These are phyloP conservation scores for Trichophyton benhamiae DNA, from an alignment of 2,329 filamentous ascomycete genomes.

Conservation along the genomic window DNA sequence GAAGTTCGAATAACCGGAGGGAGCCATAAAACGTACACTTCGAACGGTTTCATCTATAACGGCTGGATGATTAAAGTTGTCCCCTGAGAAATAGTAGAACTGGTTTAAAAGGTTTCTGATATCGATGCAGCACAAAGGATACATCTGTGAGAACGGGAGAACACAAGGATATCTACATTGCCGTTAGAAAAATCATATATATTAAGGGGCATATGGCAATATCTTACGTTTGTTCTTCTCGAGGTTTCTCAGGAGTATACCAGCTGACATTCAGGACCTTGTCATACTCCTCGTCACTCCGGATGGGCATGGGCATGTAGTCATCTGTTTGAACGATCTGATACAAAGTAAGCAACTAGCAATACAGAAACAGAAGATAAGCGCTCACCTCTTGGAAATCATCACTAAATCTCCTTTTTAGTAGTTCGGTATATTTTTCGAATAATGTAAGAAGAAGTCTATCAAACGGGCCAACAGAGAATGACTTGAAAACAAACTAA, in stretches of 20 bases:
- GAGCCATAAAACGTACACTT: constrained; percentile 41
- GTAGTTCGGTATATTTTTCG: constrained; percentile 80
- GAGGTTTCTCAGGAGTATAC: constrained; percentile 73
- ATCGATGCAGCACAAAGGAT: constrained; percentile 93
- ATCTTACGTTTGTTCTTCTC: constrained; percentile 61
- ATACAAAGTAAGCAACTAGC: not conserved
- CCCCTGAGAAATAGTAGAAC: constrained; percentile 94
- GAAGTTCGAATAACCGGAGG: not conserved
- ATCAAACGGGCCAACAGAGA: constrained; percentile 70
- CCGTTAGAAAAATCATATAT: not conserved
- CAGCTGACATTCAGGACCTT: constrained; percentile 94
- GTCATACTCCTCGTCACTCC: constrained; percentile 78
- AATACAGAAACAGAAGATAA: constrained; percentile 6
- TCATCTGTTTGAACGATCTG: constrained; percentile 76
- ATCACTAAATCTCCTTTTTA: constrained; percentile 84
- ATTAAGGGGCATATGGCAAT: not conserved
- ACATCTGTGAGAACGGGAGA: constrained; percentile 98
- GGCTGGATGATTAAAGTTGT: constrained; percentile 82
- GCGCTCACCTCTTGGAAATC: constrained; percentile 72
- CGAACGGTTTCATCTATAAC: constrained; percentile 85
- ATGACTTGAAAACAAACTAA: constrained; percentile 66
- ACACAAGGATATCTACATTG: constrained; percentile 71
- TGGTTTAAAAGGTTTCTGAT: constrained; percentile 96
- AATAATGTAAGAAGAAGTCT: constrained; percentile 79
- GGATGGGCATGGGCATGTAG: constrained; percentile 99